Conservation (phyloP, 2,329 filamentous ascomycete species). For the Diaporthe capsici region DNA sequence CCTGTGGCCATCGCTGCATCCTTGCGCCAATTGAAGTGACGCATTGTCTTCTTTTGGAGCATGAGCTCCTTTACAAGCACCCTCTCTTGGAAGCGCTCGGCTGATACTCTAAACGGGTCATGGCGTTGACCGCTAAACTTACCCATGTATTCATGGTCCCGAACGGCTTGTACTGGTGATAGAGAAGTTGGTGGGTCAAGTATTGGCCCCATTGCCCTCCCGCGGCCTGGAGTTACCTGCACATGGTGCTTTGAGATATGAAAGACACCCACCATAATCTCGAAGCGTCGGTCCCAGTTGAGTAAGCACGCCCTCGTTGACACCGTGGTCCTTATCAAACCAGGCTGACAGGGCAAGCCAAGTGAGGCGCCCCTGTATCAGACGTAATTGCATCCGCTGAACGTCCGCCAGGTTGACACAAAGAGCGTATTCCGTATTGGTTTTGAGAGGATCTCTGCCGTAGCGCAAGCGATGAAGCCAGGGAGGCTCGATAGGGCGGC, state of each 20-base stretch:
- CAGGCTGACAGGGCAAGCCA: too few species aligned
- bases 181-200: background rate
- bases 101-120: constrained; percentile 9
- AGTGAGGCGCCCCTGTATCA: too few species aligned
- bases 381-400: too few species aligned
- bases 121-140: background rate
- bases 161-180: constrained; percentile 27
- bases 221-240: background rate
- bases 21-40: background rate
- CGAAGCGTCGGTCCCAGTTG: too few species aligned
- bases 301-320: too few species aligned
- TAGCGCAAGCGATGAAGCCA: too few species aligned
- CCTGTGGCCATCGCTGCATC: background rate
- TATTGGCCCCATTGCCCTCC: background rate
- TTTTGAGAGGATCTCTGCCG: too few species aligned
- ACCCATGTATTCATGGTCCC: constrained; percentile 16
- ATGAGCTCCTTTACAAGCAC: background rate
- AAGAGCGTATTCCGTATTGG: too few species aligned
- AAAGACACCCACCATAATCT: too few species aligned
- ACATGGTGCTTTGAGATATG: background rate
- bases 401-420: too few species aligned
- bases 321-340: too few species aligned
- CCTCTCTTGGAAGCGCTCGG: background rate
- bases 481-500: too few species aligned
- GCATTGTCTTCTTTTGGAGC: background rate